Evolutionary conservation across 495 filamentous ascomycete species (phyloP).

Genomic region (Hypoxylon intermedium): DNA sequence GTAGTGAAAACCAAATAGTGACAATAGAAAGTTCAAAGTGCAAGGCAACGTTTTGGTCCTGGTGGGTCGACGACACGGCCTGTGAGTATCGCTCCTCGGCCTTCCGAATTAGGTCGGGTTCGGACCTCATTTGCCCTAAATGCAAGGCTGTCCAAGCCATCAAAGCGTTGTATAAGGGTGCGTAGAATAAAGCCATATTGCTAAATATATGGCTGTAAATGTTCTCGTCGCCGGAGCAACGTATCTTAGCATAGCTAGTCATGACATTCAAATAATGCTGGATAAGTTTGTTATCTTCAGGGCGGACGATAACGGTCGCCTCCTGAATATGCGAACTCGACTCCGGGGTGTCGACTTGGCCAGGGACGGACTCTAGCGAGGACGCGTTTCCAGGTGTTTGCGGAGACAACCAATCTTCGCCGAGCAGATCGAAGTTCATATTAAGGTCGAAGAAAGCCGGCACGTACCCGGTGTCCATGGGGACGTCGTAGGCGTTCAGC

Average conservation of each 20-base stretch:
- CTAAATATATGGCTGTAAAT: constrained; percentile 28
- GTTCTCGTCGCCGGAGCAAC: constrained; percentile 20
- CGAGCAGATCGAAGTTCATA: constrained; percentile 27
- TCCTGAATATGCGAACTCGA: constrained; percentile 7
- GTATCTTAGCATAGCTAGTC: constrained; percentile 28
- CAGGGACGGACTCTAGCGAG: constrained; percentile 3
- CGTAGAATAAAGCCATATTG: constrained; percentile 27
- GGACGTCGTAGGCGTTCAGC: constrained; percentile 9
- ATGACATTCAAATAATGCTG: constrained; percentile 31
- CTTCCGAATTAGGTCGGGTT: constrained; percentile 21
- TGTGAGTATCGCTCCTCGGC: constrained; percentile 22
- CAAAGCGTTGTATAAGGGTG: constrained; percentile 21
- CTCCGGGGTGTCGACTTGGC: constrained; percentile 4
- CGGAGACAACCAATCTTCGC: constrained; percentile 19
- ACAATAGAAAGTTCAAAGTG: constrained; percentile 28
- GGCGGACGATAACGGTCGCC: constrained; percentile 12
- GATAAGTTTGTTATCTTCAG: constrained; percentile 23
- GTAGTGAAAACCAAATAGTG: constrained; percentile 28
- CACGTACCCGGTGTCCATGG: constrained; percentile 7
- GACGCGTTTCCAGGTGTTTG: constrained; percentile 11
- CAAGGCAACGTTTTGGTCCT: constrained; percentile 19
- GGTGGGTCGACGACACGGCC: constrained; percentile 11
- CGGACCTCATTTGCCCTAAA: constrained; percentile 17
- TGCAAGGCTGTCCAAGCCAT: constrained; percentile 29
- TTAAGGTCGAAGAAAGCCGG: constrained; percentile 30